Conservation (phyloP, 2,329 filamentous ascomycete genomes). For the Phoma sp. region DNA sequence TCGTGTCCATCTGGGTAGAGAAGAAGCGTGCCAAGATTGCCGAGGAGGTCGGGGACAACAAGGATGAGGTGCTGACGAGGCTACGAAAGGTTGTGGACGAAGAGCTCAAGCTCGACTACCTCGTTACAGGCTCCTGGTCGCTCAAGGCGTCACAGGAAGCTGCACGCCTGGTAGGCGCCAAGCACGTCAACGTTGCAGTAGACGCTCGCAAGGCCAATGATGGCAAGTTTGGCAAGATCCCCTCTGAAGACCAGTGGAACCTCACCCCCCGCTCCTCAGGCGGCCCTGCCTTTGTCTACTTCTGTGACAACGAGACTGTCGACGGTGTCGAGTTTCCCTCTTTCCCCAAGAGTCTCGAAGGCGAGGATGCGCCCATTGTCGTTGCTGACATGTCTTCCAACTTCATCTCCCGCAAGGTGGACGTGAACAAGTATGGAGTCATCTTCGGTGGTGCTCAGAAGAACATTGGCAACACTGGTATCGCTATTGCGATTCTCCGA, state of each 20-base stretch:
- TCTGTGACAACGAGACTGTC: conserved; percentile 92
- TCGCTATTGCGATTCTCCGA: conserved; percentile 85
- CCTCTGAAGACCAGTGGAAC: conserved; percentile 77
- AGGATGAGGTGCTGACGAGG: conserved; percentile 64
- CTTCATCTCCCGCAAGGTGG: conserved; percentile 81
- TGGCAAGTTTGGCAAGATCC: conserved; percentile 87
- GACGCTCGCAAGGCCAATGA: conserved; percentile 69
- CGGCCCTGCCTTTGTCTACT: conserved; percentile 76
- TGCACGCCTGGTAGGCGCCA: conserved; percentile 73
- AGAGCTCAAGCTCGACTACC: conserved; percentile 83
- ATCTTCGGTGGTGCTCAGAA: conserved; percentile 95
- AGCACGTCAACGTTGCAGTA: conserved; percentile 79
- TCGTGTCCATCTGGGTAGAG: conserved; percentile 82
- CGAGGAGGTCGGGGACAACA: conserved; percentile 61
- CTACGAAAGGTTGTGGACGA: conserved; percentile 69
- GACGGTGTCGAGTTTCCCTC: conserved; percentile 88
- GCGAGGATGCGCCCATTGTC: conserved; percentile 72
- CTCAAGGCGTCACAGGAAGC: conserved; percentile 89
- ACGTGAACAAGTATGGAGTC: conserved; percentile 77
- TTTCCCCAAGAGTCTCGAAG: conserved; percentile 71
- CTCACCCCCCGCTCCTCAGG: conserved; percentile 64
- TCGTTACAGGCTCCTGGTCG: conserved; percentile 91
- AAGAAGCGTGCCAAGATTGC: conserved; percentile 67
- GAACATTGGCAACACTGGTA: conserved; percentile 85
- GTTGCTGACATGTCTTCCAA: conserved; percentile 95